A percentile compares a stretch with the other conserved stretches of the same genome.
These are phyloP conservation scores for Sugiyamaella mastotermitis DNA, from an alignment of 805 yeast genomes.

Conservation along the genomic window DNA sequence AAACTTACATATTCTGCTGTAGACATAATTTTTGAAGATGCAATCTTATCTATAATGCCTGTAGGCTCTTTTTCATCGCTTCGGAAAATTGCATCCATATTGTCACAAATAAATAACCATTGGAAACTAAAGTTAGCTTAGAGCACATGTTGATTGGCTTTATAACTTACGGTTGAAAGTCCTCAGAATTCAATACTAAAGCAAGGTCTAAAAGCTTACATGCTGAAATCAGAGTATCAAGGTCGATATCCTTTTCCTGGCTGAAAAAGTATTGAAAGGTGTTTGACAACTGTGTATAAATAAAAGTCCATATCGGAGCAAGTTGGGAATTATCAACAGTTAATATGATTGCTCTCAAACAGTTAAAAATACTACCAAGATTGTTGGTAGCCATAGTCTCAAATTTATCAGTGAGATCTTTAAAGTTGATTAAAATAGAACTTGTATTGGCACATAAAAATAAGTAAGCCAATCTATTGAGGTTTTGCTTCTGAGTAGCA, in stretches of 20 bases:
- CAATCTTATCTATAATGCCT: constrained; percentile 45
- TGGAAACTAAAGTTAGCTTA: no score
- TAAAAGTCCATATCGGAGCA: constrained; percentile 59
- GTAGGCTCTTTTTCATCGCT: constrained; percentile 23
- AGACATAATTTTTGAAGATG: constrained; percentile 16
- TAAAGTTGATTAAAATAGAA: constrained; percentile 42
- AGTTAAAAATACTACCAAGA: constrained; percentile 41
- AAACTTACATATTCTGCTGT: constrained; percentile 17
- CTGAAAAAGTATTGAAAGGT: constrained; percentile 32
- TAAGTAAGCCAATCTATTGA: constrained; percentile 61
- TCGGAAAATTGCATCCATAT: constrained; percentile 50
- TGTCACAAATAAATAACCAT: constrained; percentile 80
- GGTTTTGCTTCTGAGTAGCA: constrained; percentile 42
- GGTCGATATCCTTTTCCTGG: constrained; percentile 7
- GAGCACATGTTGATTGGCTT: no score
- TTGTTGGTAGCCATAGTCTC: constrained; percentile 37
- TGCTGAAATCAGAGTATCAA: constrained; percentile 38
- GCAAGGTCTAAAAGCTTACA: constrained; percentile 77
- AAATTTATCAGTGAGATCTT: constrained; percentile 41
- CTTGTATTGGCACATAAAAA: constrained; percentile 58
- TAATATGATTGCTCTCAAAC: constrained; percentile 61
- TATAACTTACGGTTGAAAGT: constrained; percentile 54
- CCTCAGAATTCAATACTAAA: constrained; percentile 64
- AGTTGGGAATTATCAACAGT: constrained; percentile 60
- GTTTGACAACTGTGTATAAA: constrained; percentile 55